phyloP scores from a whole-genome alignment of 1,284 basidiomycete genomes.

The Gomphus bonarii region DNA sequence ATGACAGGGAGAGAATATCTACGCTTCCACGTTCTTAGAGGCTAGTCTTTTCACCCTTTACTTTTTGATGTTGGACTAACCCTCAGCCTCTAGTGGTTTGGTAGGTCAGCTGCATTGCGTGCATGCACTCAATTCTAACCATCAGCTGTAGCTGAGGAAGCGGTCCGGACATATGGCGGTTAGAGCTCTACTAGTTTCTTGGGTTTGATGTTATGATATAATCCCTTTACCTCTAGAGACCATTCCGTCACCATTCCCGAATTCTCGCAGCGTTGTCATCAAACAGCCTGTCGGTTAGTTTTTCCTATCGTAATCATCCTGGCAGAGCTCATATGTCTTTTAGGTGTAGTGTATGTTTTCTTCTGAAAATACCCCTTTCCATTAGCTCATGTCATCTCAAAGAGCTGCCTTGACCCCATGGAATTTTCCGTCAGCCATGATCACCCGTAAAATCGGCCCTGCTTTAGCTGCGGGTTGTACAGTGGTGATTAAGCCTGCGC shows the following conservation, averaged over 20 bases:
- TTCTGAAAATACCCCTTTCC: background rate
- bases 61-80: background rate
- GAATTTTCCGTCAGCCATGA: slow-evolving; percentile 96
- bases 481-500: slow-evolving; percentile 88
- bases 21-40: slow-evolving; percentile 80
- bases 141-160: slow-evolving; percentile 64
- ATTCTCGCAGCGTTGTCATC: slow-evolving; percentile 80
- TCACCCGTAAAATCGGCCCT: slow-evolving; percentile 80
- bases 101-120: slow-evolving; percentile 30
- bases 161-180: slow-evolving; percentile 78
- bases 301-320: slow-evolving; percentile 9
- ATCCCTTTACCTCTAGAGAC: slow-evolving; percentile 41
- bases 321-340: background rate
- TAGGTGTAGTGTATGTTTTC: slow-evolving; percentile 48
- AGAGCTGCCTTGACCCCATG: slow-evolving; percentile 75
- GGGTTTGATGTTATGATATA: background rate
- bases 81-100: slow-evolving; percentile 54
- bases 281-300: slow-evolving; percentile 87
- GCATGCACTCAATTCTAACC: background rate
- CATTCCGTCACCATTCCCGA: slow-evolving; percentile 68
- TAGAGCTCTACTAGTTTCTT: slow-evolving; percentile 14
- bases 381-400: slow-evolving; percentile 2
- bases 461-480: slow-evolving; percentile 95
- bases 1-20: slow-evolving; percentile 61
- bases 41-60: slow-evolving; percentile 33